A percentile compares a stretch with the other conserved stretches of the same genome.
These are phyloP conservation scores for Neoascochyta sp. DNA, from an alignment of 2,329 filamentous ascomycete species.

Conservation along the genomic window DNA sequence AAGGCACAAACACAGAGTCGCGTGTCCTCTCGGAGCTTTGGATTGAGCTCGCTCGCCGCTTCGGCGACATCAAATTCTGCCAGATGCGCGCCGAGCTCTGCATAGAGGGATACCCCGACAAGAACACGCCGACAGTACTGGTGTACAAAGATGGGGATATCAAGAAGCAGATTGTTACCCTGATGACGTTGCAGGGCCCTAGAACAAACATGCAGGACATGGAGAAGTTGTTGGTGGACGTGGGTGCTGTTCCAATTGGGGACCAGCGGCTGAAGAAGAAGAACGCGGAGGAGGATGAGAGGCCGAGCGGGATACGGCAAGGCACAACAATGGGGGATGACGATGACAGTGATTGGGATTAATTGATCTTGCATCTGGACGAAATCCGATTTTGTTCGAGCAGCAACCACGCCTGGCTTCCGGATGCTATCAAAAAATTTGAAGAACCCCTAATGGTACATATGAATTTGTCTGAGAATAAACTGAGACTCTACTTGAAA, in stretches of 20 bases:
- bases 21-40: slow-evolving; percentile 79
- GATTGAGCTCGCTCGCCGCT: slow-evolving; percentile 77
- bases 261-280: slow-evolving; percentile 71
- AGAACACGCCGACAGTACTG: slow-evolving; percentile 89
- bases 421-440: no score
- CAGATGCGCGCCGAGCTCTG: slow-evolving; percentile 90
- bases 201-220: slow-evolving; percentile 53
- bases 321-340: slow-evolving; percentile 40
- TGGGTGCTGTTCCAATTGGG: slow-evolving; percentile 73
- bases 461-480: no score
- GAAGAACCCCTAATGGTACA: no score
- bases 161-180: slow-evolving; percentile 83
- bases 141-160: slow-evolving; percentile 93
- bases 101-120: slow-evolving; percentile 93
- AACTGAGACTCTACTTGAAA: no score
- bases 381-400: no score
- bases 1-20: slow-evolving; percentile 80
- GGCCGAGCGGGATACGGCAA: slow-evolving; percentile 50
- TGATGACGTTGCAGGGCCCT: slow-evolving; percentile 69
- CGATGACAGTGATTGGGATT: slow-evolving; percentile 59
- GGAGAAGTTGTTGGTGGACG: slow-evolving; percentile 74
- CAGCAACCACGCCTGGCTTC: no score
- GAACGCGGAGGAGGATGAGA: slow-evolving; percentile 49
- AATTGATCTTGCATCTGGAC: no score
- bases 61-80: slow-evolving; percentile 95